phyloP scores from a whole-genome alignment of 2,329 filamentous ascomycete genomes.

The Immersiporthe knoxdaviesiana region DNA sequence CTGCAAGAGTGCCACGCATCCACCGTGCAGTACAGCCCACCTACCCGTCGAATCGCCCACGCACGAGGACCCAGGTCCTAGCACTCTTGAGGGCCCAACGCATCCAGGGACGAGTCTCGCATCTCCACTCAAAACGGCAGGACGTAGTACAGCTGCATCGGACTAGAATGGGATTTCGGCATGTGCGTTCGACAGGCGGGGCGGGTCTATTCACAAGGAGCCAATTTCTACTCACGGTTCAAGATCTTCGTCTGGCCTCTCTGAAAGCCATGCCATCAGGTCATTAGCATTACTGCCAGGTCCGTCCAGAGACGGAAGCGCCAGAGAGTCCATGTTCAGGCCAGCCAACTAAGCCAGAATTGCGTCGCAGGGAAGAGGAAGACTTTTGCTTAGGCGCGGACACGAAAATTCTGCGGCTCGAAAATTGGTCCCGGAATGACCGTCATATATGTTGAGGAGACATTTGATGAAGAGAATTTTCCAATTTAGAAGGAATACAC shows the following conservation, averaged over 20 bases:
- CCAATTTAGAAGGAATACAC: not conserved
- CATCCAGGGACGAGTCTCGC: not conserved
- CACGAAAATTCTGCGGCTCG: constrained; percentile 20
- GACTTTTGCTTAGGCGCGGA: not conserved
- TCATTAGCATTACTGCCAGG: constrained; percentile 35
- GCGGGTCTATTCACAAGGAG: not conserved
- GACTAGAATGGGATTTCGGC: not conserved
- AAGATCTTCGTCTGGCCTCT: constrained; percentile 29
- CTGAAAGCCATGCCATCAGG: constrained; percentile 34
- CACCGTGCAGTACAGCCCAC: constrained; percentile 7
- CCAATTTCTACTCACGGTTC: constrained; percentile 22
- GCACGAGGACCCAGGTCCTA: not conserved
- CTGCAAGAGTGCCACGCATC: not conserved
- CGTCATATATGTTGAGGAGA: not conserved
- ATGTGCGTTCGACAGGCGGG: constrained; percentile 7
- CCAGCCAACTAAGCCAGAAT: not conserved
- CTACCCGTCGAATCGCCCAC: constrained; percentile 19
- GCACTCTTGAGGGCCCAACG: not conserved
- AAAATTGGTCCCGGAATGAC: not conserved
- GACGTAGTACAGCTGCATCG: constrained; percentile 5
- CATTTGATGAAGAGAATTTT: not conserved
- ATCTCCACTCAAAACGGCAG: not conserved
- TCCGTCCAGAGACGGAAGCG: constrained; percentile 33
- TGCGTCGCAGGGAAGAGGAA: not conserved
- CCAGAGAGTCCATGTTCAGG: constrained; percentile 21